Evolutionary conservation across 2,329 filamentous ascomycete species (phyloP), one percentile per base, ranked within the genome.

Genomic region (Rutstroemia sp.): DNA sequence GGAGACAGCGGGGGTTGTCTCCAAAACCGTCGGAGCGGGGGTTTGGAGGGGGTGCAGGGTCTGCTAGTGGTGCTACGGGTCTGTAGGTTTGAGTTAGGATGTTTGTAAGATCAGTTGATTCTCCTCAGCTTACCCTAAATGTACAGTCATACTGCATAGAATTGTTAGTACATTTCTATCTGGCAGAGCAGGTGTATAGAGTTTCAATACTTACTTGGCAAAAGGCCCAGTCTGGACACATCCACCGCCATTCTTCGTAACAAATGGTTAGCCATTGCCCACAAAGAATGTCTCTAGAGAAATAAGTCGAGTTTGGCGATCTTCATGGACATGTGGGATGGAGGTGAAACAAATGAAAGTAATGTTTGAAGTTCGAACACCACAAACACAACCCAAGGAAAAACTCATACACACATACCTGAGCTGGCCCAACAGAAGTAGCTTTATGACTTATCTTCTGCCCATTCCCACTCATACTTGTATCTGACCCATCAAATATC

Each of bases 401-500:
- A 30, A 34, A 42, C 6, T 42, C 10, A n/a, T 8, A 18, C n/a
- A 42, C 39, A 19, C 16, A 18, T 42, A 42, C 39, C 39, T 60
- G 57, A 1, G 74, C 74, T 1, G 75, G 76, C 18, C 61, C 57
- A 2, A 57, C 57, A 9, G 59, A 56, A 5, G 68, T 67, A 34
- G 65, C 64, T 7, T 61, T 58, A 47, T 69, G 63, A 5, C 62
- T 51, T 4, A 62, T 58, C 48, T 67, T 69, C 4, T 58, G 66
- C 23, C 78, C 77, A 60, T 80, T 75, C 21, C 77, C 76, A 39
- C 74, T 73, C 71, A 79, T 68, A 57, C 73, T 76, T 42, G 74
- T 77, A 37, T 73, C 73, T 60, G 74, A 76, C 38, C 79, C 80
- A 61, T 80, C 78, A 61, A 83, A 81, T 50, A 81, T 65, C n/a